A percentile compares a stretch with the other conserved stretches of the same genome.
These are phyloP conservation scores for Plasmodium yoelii DNA, from an alignment of 169 alveolate species.

Conservation along the genomic window DNA sequence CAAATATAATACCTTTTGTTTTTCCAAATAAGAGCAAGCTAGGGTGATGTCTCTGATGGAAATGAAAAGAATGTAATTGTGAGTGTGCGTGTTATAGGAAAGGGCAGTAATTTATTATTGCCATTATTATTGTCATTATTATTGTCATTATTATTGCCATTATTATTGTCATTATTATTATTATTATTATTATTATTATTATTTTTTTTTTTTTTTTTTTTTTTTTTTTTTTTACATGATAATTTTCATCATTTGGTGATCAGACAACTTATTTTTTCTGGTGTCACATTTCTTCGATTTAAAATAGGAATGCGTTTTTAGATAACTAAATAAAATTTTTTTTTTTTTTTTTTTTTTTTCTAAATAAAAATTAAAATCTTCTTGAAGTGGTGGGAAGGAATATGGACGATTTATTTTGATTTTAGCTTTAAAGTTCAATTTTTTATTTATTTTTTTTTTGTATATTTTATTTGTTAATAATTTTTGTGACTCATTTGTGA, in stretches of 20 bases:
- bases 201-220: neutral
- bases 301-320: slow-evolving; percentile 21
- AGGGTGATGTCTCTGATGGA: slow-evolving; percentile 50
- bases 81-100: too few species aligned
- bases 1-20: slow-evolving; percentile 27
- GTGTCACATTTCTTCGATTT: neutral
- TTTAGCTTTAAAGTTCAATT: slow-evolving; percentile 3
- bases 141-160: too few species aligned
- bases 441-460: slow-evolving; percentile 1
- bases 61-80: too few species aligned
- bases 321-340: slow-evolving; percentile 45
- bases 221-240: slow-evolving; percentile 32
- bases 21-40: slow-evolving; percentile 73
- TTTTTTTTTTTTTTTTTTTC: slow-evolving; percentile 58
- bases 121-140: too few species aligned
- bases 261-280: slow-evolving; percentile 16
- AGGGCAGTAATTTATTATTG: too few species aligned
- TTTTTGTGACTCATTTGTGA: too few species aligned
- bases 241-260: slow-evolving; percentile 52
- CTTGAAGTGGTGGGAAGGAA: slow-evolving; percentile 45
- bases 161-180: too few species aligned
- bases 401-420: slow-evolving; percentile 30
- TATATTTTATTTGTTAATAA: too few species aligned
- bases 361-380: slow-evolving; percentile 28
- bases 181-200: neutral